Percentiles rank a stretch among this genome's conserved stretches.
phyloP scores from a whole-genome alignment of 208 protist species.

The Entamoeba histolytica region DNA sequence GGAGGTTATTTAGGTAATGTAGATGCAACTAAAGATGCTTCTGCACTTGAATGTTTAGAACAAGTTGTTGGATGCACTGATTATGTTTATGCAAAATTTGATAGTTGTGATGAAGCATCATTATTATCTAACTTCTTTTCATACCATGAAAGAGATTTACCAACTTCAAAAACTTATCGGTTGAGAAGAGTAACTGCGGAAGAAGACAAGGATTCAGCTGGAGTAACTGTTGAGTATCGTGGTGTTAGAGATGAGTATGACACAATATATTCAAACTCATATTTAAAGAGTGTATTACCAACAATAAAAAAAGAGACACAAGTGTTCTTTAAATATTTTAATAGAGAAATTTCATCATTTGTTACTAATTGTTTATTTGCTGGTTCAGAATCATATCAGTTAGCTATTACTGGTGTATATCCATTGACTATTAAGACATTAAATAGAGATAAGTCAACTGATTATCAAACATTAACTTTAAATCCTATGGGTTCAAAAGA shows the following conservation, averaged over 20 bases:
- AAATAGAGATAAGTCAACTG: not conserved
- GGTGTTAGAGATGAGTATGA: not conserved
- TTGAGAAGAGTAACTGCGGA: not conserved
- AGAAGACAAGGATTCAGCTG: not conserved
- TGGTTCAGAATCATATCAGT: not conserved
- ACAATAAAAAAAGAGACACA: not conserved
- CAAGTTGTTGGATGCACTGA: not conserved
- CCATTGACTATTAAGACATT: not conserved
- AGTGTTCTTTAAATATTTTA: not conserved
- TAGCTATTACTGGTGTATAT: not conserved
- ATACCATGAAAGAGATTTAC: not conserved
- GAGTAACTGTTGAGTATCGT: not conserved
- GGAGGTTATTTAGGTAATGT: not conserved
- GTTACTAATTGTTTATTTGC: not conserved
- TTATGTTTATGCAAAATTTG: not conserved
- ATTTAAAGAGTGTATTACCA: not conserved
- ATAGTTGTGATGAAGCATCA: not conserved
- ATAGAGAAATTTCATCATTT: not conserved
- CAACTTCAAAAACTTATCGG: not conserved
- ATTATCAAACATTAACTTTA: not conserved
- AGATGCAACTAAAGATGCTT: not conserved
- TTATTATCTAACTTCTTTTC: not conserved
- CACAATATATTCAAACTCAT: not conserved
- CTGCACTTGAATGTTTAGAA: not conserved
- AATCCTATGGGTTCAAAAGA: not conserved